Conservation (phyloP, 306 rosid genomes). For the Glycine soja region DNA sequence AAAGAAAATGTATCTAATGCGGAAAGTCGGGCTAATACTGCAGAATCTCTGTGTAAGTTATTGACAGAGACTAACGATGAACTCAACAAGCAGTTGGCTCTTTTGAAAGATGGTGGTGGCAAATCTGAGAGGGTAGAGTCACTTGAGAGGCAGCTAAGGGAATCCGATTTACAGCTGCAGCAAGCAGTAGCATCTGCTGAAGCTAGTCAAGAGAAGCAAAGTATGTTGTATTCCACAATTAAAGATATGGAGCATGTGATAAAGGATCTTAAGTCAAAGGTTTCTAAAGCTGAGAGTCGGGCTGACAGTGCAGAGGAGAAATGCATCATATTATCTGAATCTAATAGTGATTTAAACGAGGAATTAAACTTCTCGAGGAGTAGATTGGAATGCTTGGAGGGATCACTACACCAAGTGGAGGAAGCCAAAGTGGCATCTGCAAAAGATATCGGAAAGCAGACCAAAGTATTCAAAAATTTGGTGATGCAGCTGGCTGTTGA, state of each 20-base stretch:
- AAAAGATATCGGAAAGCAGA: conserved; percentile 65
- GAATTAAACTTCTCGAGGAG: conserved; percentile 70
- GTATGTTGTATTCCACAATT: conserved; percentile 67
- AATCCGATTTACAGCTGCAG: conserved; percentile 65
- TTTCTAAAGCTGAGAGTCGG: conserved; percentile 72
- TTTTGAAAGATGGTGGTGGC: conserved; percentile 49
- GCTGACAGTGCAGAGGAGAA: conserved; percentile 82
- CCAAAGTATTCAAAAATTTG: conserved; percentile 67
- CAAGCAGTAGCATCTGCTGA: conserved; percentile 82
- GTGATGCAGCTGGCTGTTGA: conserved; percentile 80
- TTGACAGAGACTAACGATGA: conserved; percentile 52
- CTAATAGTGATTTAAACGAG: conserved; percentile 70
- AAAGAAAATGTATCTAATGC: conserved; percentile 53
- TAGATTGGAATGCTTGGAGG: conserved; percentile 71
- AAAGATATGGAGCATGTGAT: conserved; percentile 84
- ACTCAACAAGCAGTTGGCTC: conserved; percentile 57
- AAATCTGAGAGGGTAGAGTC: conserved; percentile 55
- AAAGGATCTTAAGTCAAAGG: conserved; percentile 64
- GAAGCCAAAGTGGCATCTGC: conserved; percentile 73
- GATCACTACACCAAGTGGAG: conserved; percentile 72
- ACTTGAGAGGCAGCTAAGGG: conserved; percentile 68
- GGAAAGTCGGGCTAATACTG: conserved; percentile 58
- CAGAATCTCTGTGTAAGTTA: conserved; percentile 54
- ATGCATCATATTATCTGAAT: conserved; percentile 73
- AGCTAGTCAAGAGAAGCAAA: conserved; percentile 88